These are phyloP conservation scores for Coprinellus micaceus DNA, from an alignment of 768 basidiomycete genomes.

Conservation along the genomic window DNA sequence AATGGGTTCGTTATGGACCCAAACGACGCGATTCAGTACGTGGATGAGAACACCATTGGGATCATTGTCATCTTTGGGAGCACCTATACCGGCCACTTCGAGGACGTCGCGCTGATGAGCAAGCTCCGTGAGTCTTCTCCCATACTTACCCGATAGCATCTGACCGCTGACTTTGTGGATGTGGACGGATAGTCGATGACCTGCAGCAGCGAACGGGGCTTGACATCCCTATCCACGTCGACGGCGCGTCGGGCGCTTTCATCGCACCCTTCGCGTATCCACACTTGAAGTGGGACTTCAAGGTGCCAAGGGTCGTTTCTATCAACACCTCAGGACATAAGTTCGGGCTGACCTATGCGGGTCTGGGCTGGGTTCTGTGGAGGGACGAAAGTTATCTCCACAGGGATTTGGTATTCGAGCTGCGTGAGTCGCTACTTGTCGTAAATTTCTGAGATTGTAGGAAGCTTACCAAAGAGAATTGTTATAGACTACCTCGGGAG, in stretches of 20 bases:
- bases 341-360: conserved; percentile 51
- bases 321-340: conserved; percentile 60
- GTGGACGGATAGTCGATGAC: conserved; percentile 48
- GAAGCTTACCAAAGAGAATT: not conserved
- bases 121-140: conserved; percentile 34
- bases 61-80: conserved; percentile 54
- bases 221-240: conserved; percentile 64
- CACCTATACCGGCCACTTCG: conserved; percentile 63
- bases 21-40: conserved; percentile 50
- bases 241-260: conserved; percentile 61
- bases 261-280: conserved; percentile 63
- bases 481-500: conserved; percentile 48
- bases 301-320: conserved; percentile 49
- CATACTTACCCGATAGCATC: not conserved
- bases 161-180: not conserved
- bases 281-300: conserved; percentile 53
- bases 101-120: conserved; percentile 55
- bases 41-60: conserved; percentile 71
- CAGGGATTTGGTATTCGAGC: conserved; percentile 62
- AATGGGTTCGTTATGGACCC: conserved; percentile 53
- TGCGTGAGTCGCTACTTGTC: conserved; percentile 35
- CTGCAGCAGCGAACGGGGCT: conserved; percentile 52
- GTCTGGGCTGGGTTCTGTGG: conserved; percentile 64
- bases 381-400: conserved; percentile 53
- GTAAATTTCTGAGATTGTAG: conserved; percentile 5